Base-by-base conservation (phyloP, 2,329 filamentous ascomycete genomes). In the Apiospora phragmitis region DNA sequence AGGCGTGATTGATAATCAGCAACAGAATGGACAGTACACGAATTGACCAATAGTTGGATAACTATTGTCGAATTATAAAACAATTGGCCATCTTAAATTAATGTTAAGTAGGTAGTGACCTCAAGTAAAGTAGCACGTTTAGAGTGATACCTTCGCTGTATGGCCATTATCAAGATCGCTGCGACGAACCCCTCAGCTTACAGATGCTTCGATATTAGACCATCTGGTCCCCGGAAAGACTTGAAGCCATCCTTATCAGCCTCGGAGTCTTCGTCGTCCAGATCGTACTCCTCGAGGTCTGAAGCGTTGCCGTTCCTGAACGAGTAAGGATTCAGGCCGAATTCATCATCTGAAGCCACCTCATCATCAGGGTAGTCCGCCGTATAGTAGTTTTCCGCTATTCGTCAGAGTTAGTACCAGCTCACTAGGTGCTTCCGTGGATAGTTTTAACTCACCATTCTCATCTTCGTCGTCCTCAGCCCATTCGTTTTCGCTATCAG, bases 301-400 rank as follows among this genome's bases (percentile, higher is more conserved):
- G 87, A 88, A 11, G 85, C 86, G 68, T 88, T 87, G n/a, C n/a
- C n/a, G 26, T 83, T 88, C 59, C 85, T 84, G 76, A 86, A 90
- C 43, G 83, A 80, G 77, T 91, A 91, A 1, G 88, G 79, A 69
- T 89, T 85, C 12, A 84, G 83, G 59, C 85, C 87, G 72, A 85
- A 88, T 78, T 92, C 90, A 74, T 92, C 90, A 75, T 94, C 92
- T 21, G 89, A 91, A 62, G 89, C 91, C 18, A 94, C 86, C 78
- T 95, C 93, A 69, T 95, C 92, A 72, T 95, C 93, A 0, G 93
- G 93, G 75, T 95, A 95, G 78, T 95, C 93, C 69, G 92, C 91
- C 4, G 90, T 90, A 77, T 94, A 94, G 80, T 94, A 91, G 76
- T 94, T 92, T 78, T 95, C 93, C 45, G 93, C 91, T 91, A 72